Evolutionary conservation across 176 grass and related monocot genomes (phyloP), one percentile per base, ranked within the genome.

Genomic region (Zoysia japonica): DNA sequence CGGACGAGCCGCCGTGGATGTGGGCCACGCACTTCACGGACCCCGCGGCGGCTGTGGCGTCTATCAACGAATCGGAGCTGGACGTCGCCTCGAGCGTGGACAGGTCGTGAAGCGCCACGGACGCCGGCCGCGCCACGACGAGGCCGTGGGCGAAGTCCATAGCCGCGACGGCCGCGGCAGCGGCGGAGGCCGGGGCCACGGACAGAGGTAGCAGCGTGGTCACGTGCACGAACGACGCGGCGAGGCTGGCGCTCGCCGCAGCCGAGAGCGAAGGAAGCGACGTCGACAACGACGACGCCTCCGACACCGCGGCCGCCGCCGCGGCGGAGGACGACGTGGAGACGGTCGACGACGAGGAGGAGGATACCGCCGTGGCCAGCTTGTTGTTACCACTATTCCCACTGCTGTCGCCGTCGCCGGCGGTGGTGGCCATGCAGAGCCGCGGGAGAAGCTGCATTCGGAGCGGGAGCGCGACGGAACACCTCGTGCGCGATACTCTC

Each of bases 1-100:
- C 28, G 3, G 38, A 47, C 2, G 17, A 17, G 16, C 55, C 72
- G 38, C 74, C 88, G 5, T 73, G 71, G 44, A 91, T 51, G 72
- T 88, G 70, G 36, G 79, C 83, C 55, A 80, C 83, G 67, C 85
- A 94, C 68, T 97, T 97, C 11, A 90, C 87, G 1, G 91, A 80
- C 7, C 95, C 95, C 0, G 91, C 89, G 2, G 74, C 4, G 0
- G 80, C 37, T 1, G 47, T 35, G 50, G 52, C 72, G n/a, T 64
- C 62, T 2, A 48, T 44, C 9, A 83, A 54, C 1, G 52, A 2
- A 56, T 83, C 85, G 15, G 89, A 80, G 16, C 47, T 80, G 48
- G 69, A 94, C 0, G 82, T 66, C 1, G 67, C 71, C 19, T 87
- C 84, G 7, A 88, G 83, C 39, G 87, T 89, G 15, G 40, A 54